These are phyloP conservation scores for Pythium phragmiticola DNA, from an alignment of 352 stramenopile genomes.

Conservation along the genomic window DNA sequence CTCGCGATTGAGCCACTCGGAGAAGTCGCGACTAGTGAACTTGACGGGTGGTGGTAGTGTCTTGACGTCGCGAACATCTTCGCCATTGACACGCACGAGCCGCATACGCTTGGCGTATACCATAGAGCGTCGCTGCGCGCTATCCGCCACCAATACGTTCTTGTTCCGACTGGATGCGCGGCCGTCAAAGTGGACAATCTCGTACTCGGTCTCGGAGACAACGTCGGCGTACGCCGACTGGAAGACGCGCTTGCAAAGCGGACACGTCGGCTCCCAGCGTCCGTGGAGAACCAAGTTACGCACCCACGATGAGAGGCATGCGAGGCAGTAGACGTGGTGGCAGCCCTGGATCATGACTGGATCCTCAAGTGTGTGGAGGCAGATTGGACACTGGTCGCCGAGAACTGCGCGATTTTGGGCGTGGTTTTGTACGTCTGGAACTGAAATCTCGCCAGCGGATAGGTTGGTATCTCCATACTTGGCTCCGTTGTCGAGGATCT, in stretches of 20 bases:
- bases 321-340: slow-evolving; percentile 75
- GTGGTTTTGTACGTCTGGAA: neutral
- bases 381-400: slow-evolving; percentile 71
- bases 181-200: slow-evolving; percentile 52
- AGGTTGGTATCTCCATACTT: slow-evolving; percentile 19
- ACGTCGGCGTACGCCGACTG: slow-evolving; percentile 58
- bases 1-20: slow-evolving; percentile 60
- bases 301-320: slow-evolving; percentile 64
- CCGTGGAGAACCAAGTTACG: slow-evolving; percentile 57
- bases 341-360: slow-evolving; percentile 59
- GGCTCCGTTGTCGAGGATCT: slow-evolving; percentile 11
- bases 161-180: slow-evolving; percentile 13
- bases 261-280: slow-evolving; percentile 50
- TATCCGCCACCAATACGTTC: slow-evolving; percentile 6
- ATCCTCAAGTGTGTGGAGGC: slow-evolving; percentile 53
- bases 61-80: slow-evolving; percentile 20
- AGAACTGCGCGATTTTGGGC: slow-evolving; percentile 37
- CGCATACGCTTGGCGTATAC: slow-evolving; percentile 56
- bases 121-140: slow-evolving; percentile 41
- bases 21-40: slow-evolving; percentile 49
- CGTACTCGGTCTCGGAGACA: slow-evolving; percentile 59
- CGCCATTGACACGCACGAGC: slow-evolving; percentile 47
- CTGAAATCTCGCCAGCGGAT: slow-evolving; percentile 7
- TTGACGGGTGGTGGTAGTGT: slow-evolving; percentile 36
- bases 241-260: slow-evolving; percentile 68